A percentile compares a stretch with the other conserved stretches of the same genome.
These are phyloP conservation scores for Rhizomucor miehei DNA, from an alignment of 371 early-diverging fungal genomes.

Conservation along the genomic window DNA sequence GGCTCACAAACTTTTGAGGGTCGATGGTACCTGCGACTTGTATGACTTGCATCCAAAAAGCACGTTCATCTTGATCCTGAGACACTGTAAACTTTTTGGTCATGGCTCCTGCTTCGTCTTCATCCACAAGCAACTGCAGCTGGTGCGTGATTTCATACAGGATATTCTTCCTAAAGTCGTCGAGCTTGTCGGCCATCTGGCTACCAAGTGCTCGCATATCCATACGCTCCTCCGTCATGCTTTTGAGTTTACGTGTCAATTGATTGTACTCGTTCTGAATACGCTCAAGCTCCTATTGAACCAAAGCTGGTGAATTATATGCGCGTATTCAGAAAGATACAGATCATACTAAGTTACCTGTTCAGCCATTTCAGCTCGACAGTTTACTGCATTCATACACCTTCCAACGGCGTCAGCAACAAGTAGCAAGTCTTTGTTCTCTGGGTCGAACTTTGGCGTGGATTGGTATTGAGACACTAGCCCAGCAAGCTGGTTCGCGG, in stretches of 20 bases:
- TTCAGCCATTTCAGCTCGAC: too few species aligned
- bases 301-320: too few species aligned
- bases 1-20: slow-evolving; percentile 25
- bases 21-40: slow-evolving; percentile 27
- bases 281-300: slow-evolving; percentile 9
- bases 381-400: too few species aligned
- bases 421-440: too few species aligned
- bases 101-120: slow-evolving; percentile 31
- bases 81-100: slow-evolving; percentile 22
- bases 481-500: too few species aligned
- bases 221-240: slow-evolving; percentile 22
- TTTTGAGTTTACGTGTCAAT: slow-evolving; percentile 12
- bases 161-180: slow-evolving; percentile 29
- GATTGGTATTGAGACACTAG: too few species aligned
- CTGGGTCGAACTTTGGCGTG: too few species aligned
- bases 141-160: slow-evolving; percentile 37
- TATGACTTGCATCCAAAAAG: slow-evolving; percentile 35
- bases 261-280: slow-evolving; percentile 19
- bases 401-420: too few species aligned
- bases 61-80: slow-evolving; percentile 25
- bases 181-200: slow-evolving; percentile 41
- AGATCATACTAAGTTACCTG: too few species aligned
- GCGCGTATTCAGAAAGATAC: too few species aligned
- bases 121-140: slow-evolving; percentile 41
- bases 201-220: slow-evolving; percentile 27